phyloP scores from a whole-genome alignment of 2,329 filamentous ascomycete genomes.

The Camillea tinctor region DNA sequence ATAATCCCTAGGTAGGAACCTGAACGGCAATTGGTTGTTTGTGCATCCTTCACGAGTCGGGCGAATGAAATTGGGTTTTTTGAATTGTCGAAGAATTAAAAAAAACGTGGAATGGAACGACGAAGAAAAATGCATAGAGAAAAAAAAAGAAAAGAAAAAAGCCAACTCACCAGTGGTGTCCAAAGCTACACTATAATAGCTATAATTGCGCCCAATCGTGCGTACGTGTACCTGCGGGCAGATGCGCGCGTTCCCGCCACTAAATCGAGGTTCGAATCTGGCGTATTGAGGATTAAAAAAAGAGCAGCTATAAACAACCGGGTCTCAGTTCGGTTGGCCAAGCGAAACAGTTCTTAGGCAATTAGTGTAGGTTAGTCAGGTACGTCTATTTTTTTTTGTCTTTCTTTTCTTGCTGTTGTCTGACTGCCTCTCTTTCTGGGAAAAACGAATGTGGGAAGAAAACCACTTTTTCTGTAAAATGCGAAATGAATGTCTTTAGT shows the following conservation, averaged over 20 bases:
- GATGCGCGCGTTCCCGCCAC: neutral
- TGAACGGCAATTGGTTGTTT: slow-evolving; percentile 3
- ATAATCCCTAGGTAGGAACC: neutral
- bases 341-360: slow-evolving; percentile 3
- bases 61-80: neutral
- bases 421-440: slow-evolving; percentile 5
- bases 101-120: neutral
- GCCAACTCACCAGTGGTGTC: neutral
- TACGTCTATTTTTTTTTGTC: neutral
- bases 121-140: neutral
- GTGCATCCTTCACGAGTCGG: neutral
- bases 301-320: neutral
- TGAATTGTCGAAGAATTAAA: neutral
- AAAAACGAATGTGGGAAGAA: slow-evolving; percentile 19
- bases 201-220: neutral
- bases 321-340: slow-evolving; percentile 8
- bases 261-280: neutral
- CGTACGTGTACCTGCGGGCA: neutral
- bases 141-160: neutral
- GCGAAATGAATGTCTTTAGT: slow-evolving; percentile 25
- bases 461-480: slow-evolving; percentile 15
- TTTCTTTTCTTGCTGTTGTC: slow-evolving; percentile 1
- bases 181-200: neutral
- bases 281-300: neutral
- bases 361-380: no score